Evolutionary conservation across 1,139 yeast genomes (phyloP).

Genomic region (Candida sp.): DNA sequence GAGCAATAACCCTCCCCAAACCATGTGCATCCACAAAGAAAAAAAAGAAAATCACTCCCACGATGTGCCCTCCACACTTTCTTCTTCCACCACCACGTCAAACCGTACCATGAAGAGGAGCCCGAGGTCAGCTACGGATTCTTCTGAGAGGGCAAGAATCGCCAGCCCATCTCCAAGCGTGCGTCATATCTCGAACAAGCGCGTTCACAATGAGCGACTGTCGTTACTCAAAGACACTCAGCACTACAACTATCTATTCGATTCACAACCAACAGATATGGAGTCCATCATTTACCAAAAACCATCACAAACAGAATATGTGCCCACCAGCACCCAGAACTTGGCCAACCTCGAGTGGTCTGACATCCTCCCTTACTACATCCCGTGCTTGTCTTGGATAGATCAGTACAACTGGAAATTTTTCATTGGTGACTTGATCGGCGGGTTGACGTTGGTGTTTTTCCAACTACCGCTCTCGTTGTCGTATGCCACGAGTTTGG

Average conservation of each 20-base stretch:
- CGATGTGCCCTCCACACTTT: too few relatives aligned
- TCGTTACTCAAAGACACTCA: conserved; percentile 17
- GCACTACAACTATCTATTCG: background rate
- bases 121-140: background rate
- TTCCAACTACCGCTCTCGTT: conserved; percentile 91
- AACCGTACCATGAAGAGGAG: conserved; percentile 1
- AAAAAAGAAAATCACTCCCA: too few relatives aligned
- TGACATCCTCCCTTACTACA: conserved; percentile 61
- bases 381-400: conserved; percentile 86
- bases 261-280: conserved; percentile 11
- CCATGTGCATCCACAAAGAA: too few relatives aligned
- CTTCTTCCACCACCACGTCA: too few relatives aligned
- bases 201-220: conserved; percentile 33
- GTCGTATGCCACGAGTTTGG: conserved; percentile 89
- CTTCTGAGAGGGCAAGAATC: conserved; percentile 11
- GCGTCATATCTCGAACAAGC: conserved; percentile 33
- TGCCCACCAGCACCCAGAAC: conserved; percentile 24
- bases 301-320: conserved; percentile 20
- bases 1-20: too few relatives aligned
- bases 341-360: conserved; percentile 30
- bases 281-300: conserved; percentile 21
- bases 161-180: conserved; percentile 37
- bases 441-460: conserved; percentile 88
- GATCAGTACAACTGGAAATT: conserved; percentile 56
- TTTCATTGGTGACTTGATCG: conserved; percentile 76